Percentiles rank a stretch among this genome's conserved stretches.
phyloP scores from a whole-genome alignment of 306 rosid genomes.

The Casuarina glauca region DNA sequence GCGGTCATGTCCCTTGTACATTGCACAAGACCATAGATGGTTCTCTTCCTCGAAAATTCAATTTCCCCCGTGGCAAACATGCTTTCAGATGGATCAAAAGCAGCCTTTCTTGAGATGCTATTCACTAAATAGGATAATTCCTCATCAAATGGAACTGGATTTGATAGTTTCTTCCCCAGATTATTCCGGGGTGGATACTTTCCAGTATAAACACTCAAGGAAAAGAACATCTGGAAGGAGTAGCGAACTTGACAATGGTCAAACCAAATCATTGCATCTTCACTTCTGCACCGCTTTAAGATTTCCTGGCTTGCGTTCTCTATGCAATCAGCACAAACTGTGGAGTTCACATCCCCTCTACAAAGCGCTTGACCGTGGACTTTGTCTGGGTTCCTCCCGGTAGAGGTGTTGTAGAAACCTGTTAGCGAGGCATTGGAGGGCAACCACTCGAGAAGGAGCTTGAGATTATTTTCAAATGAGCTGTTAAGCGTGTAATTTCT shows the following conservation, averaged over 20 bases:
- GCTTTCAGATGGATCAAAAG: conserved; percentile 14
- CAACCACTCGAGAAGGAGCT: conserved; percentile 34
- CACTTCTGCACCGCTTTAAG: conserved; percentile 30
- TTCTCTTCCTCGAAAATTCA: conserved; percentile 8
- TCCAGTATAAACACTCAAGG: conserved; percentile 35
- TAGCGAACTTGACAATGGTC: conserved; percentile 59
- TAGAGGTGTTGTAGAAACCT: conserved; percentile 34
- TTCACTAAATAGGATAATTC: conserved; percentile 31
- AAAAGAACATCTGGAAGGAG: conserved; percentile 38
- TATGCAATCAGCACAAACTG: conserved; percentile 45
- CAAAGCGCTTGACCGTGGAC: conserved; percentile 65
- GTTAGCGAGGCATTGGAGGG: conserved; percentile 39
- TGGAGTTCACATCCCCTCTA: conserved; percentile 57
- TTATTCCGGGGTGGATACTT: conserved; percentile 32
- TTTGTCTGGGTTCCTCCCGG: conserved; percentile 22
- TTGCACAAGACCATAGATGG: conserved; percentile 59
- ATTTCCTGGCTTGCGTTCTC: conserved; percentile 48
- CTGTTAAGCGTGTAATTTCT: conserved; percentile 31
- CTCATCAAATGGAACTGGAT: conserved; percentile 4
- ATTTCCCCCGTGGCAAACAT: conserved; percentile 53
- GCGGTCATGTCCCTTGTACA: conserved; percentile 49
- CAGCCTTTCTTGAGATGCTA: conserved; percentile 30
- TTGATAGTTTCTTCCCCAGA: conserved; percentile 28
- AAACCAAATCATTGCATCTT: conserved; percentile 63
- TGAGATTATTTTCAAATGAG: conserved; percentile 44